Evolutionary conservation across 2,329 filamentous ascomycete species (phyloP).

Genomic region (Xylaria hypoxylon): DNA sequence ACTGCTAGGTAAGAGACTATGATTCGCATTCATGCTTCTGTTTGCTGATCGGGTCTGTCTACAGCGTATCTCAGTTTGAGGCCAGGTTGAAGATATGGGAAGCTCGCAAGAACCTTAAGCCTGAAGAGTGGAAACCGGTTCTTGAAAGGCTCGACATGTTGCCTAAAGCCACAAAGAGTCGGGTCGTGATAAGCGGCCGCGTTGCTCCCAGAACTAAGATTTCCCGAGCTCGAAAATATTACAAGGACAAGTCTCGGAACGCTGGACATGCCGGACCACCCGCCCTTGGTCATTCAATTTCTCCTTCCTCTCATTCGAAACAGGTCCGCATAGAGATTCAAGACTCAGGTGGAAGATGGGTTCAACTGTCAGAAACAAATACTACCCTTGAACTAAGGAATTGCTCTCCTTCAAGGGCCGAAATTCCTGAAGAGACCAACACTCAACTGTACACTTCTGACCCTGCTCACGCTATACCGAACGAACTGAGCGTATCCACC

Average conservation of each 20-base stretch:
- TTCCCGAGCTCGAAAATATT: constrained; percentile 15
- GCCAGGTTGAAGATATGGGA: constrained; percentile 22
- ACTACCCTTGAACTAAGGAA: too few relatives aligned
- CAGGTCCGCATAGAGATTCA: constrained; percentile 10
- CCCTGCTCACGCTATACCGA: too few relatives aligned
- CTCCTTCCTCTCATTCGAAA: neutral
- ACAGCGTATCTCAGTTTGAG: constrained; percentile 26
- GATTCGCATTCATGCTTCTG: neutral
- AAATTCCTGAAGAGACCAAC: neutral
- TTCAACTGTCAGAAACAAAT: too few relatives aligned
- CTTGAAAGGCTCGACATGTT: constrained; percentile 20
- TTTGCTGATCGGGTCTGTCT: neutral
- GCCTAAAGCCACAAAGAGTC: constrained; percentile 19
- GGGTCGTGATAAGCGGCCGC: constrained; percentile 24
- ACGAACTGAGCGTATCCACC: too few relatives aligned
- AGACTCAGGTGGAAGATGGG: neutral
- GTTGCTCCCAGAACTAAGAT: constrained; percentile 2
- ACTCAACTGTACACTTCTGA: too few relatives aligned
- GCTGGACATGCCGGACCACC: neutral
- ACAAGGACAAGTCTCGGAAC: neutral
- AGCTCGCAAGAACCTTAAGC: constrained; percentile 31
- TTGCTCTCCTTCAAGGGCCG: neutral
- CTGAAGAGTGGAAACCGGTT: constrained; percentile 24
- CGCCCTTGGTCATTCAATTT: neutral
- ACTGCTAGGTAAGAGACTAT: constrained; percentile 4